Percentiles rank a stretch among this genome's conserved stretches.
These are phyloP conservation scores for Cladophialophora chaetospira DNA, from an alignment of 2,329 filamentous ascomycete species.

Conservation along the genomic window DNA sequence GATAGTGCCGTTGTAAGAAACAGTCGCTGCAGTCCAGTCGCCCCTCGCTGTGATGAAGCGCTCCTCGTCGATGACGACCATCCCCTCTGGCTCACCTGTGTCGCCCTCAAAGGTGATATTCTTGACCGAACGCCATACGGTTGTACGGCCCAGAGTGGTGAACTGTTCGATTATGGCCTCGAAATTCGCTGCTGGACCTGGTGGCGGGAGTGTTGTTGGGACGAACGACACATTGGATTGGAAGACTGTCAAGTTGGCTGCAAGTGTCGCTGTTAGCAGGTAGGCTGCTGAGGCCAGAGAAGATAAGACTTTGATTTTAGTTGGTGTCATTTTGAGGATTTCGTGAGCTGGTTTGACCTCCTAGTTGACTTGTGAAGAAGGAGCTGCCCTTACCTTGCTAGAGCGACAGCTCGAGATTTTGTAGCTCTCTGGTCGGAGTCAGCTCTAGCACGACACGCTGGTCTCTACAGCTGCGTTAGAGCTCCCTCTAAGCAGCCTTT, in stretches of 20 bases:
- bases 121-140: constrained; percentile 47
- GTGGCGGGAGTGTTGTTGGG: constrained; percentile 31
- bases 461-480: not conserved
- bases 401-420: not conserved
- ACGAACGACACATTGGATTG: constrained; percentile 34
- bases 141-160: constrained; percentile 48
- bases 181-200: constrained; percentile 32
- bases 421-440: not conserved
- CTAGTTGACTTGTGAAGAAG: not conserved
- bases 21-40: constrained; percentile 46
- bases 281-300: constrained; percentile 11
- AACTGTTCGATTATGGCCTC: constrained; percentile 44
- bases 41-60: constrained; percentile 51
- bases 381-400: not conserved
- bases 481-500: not conserved
- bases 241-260: constrained; percentile 28
- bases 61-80: constrained; percentile 47
- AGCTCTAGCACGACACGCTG: not conserved
- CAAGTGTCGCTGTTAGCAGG: constrained; percentile 13
- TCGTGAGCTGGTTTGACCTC: not conserved
- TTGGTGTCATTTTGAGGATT: not conserved
- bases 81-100: constrained; percentile 54
- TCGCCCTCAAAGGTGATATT: constrained; percentile 50
- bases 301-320: too few relatives aligned
- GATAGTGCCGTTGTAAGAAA: constrained; percentile 54